phyloP scores from a whole-genome alignment of 345 rosid species.

The Eucalyptus victrix region DNA sequence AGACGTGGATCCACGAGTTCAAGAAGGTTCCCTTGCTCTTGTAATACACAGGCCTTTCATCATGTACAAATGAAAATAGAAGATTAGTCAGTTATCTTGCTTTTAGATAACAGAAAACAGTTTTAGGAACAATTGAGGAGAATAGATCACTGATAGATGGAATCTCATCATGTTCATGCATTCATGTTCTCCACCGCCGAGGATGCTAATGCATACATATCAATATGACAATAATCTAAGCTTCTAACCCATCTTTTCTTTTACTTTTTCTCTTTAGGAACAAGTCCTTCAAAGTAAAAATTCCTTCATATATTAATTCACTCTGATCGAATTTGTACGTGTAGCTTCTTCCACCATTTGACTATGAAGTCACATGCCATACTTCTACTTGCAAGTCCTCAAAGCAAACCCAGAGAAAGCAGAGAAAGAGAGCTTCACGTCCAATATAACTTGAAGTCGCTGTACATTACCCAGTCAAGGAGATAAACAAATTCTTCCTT shows the following conservation, averaged over 20 bases:
- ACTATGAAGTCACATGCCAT: neutral
- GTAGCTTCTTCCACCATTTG: neutral
- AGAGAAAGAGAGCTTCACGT: neutral
- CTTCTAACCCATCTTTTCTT: neutral
- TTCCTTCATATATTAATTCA: neutral
- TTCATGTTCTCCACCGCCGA: neutral
- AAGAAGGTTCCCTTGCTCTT: conserved; percentile 86
- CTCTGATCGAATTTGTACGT: neutral
- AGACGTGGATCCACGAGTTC: conserved; percentile 76
- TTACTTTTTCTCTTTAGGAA: neutral
- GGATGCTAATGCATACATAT: neutral
- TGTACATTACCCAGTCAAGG: conserved; percentile 62
- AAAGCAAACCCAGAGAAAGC: neutral
- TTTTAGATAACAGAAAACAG: neutral
- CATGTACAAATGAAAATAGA: neutral
- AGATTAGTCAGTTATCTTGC: neutral
- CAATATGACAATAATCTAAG: neutral
- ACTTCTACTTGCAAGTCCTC: neutral
- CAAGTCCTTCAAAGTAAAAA: neutral
- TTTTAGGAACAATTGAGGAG: neutral
- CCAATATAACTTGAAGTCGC: neutral
- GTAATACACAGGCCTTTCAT: conserved; percentile 70
- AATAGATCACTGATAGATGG: neutral
- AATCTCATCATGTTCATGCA: neutral
- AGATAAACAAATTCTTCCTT: conserved; percentile 92